Conservation (phyloP, 2,329 filamentous ascomycete species). For the Endoconidiophora laricicola region DNA sequence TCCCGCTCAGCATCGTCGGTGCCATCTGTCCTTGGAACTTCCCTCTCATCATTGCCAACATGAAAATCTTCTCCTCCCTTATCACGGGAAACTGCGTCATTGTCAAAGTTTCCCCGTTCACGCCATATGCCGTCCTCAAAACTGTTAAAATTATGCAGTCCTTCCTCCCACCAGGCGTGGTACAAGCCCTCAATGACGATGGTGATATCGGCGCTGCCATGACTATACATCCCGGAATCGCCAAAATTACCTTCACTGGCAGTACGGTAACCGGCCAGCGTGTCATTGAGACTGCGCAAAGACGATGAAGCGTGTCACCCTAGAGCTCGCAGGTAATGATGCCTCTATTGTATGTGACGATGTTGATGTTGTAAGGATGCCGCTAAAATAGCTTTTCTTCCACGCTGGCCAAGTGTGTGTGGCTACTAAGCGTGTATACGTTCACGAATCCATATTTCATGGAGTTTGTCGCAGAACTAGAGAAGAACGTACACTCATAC, state of each 20-base stretch:
- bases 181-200: conserved; percentile 43
- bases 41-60: conserved; percentile 32
- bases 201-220: conserved; percentile 43
- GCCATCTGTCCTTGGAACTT: conserved; percentile 41
- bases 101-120: conserved; percentile 40
- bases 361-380: conserved; percentile 30
- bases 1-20: conserved; percentile 25
- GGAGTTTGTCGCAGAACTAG: conserved; percentile 28
- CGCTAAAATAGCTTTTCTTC: conserved; percentile 31
- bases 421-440: conserved; percentile 39
- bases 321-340: conserved; percentile 47
- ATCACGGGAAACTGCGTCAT: conserved; percentile 40
- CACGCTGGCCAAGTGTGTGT: conserved; percentile 31
- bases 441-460: conserved; percentile 43
- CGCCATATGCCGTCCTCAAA: conserved; percentile 42
- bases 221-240: conserved; percentile 40
- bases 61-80: conserved; percentile 40
- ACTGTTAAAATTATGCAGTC: conserved; percentile 39
- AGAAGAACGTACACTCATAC: conserved; percentile 15
- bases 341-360: conserved; percentile 41
- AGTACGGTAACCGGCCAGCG: conserved; percentile 43
- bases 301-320: conserved; percentile 42
- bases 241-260: conserved; percentile 49
- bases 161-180: conserved; percentile 45
- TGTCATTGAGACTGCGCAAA: conserved; percentile 38